Conservation (phyloP, 352 stramenopile species). For the Blastocystis sp. region DNA sequence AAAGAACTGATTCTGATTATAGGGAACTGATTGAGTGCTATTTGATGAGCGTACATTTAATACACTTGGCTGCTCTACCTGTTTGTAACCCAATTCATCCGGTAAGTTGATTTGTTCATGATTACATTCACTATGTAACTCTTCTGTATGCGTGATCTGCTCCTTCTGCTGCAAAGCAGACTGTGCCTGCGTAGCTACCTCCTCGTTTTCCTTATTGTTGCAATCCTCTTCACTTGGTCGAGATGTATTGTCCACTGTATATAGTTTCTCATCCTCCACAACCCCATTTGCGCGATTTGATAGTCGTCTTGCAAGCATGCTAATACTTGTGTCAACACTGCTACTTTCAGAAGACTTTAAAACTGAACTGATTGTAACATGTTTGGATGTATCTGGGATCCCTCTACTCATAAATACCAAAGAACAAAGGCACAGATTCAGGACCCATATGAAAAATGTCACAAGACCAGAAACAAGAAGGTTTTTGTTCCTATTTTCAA, state of each 20-base stretch:
- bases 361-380: not conserved
- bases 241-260: not conserved
- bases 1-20: not conserved
- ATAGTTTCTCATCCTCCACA: not conserved
- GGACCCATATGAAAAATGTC: constrained; percentile 35
- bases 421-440: constrained; percentile 7
- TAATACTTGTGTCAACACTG: not conserved
- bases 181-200: not conserved
- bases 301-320: not conserved
- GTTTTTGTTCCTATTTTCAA: not conserved
- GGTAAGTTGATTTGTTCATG: not conserved
- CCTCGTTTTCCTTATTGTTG: not conserved
- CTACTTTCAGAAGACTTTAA: not conserved
- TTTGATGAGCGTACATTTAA: not conserved
- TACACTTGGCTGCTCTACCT: not conserved
- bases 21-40: not conserved
- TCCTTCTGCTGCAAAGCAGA: not conserved
- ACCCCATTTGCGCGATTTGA: not conserved
- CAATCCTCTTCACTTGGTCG: not conserved
- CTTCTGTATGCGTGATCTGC: not conserved
- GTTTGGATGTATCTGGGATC: not conserved
- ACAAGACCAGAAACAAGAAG: constrained; percentile 35
- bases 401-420: not conserved
- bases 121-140: not conserved
- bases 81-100: not conserved